Conservation (phyloP, 2,329 filamentous ascomycete species). For the Pezicula neosporulosa region DNA sequence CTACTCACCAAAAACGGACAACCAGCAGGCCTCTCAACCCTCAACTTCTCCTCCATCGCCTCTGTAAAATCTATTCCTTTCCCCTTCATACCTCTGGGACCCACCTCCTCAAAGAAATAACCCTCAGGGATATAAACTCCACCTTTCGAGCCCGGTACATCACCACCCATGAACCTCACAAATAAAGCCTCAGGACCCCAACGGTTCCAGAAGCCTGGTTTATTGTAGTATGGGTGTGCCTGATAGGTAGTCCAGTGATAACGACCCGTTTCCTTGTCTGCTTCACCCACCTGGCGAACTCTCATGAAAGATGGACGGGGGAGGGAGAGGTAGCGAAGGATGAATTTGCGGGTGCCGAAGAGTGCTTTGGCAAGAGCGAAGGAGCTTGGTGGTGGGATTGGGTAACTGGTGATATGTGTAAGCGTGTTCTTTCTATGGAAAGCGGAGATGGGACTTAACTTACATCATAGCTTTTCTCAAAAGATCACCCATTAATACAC, state of each 20-base stretch:
- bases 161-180: conserved; percentile 38
- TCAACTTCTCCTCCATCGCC: conserved; percentile 33
- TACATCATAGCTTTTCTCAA: conserved; percentile 64
- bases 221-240: conserved; percentile 62
- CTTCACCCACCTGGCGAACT: conserved; percentile 37
- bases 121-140: conserved; percentile 42
- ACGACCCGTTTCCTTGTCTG: conserved; percentile 50
- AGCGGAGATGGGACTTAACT: conserved; percentile 18
- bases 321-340: conserved; percentile 54
- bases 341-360: conserved; percentile 49
- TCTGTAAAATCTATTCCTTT: conserved; percentile 48
- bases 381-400: conserved; percentile 37
- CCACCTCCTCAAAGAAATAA: conserved; percentile 57
- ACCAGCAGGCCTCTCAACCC: conserved; percentile 33
- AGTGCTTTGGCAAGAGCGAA: conserved; percentile 40
- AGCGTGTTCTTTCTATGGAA: not conserved
- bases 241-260: conserved; percentile 50
- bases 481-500: conserved; percentile 60
- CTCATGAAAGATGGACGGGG: conserved; percentile 45
- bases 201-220: conserved; percentile 55
- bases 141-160: conserved; percentile 40
- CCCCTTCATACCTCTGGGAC: conserved; percentile 51
- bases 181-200: conserved; percentile 57
- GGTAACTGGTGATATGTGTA: conserved; percentile 30
- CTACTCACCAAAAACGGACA: conserved; percentile 42